Evolutionary conservation across 106 monocot species (phyloP), one percentile per base, ranked within the genome.

Genomic region (Acorus calamus): DNA sequence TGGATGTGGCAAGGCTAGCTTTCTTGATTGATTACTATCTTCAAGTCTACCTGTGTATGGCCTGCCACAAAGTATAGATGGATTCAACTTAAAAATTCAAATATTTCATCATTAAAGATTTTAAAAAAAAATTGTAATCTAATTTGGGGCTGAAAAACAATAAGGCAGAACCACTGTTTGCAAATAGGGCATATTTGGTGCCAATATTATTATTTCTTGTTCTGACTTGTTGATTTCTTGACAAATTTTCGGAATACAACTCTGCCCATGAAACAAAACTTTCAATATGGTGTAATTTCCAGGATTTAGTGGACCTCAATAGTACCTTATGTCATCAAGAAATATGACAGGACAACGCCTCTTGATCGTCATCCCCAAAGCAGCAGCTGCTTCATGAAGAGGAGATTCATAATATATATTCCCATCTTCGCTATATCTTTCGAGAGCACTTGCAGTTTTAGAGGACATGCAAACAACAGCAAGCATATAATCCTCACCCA

Each of bases 401-500:
- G 61, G 68, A 47, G 13, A 69, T 12, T 58, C 43, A 6, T 7
- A 58, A 64, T 66, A 44, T 6, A 73, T 11, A 52, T 62, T 53
- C 52, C 78, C 73, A 55, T 68, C 49, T 5, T 58, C 55, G 9
- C 47, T 43, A 60, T 73, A 60, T 5, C 47, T 55, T 62, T 72
- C 78, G 47, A 78, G 54, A 7, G 55, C 47, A 48, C 7, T 68
- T n/a, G 74, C 74, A 11, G 73, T 42, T n/a, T 73, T 59, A 45
- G 51, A 64, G 7, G 78, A 72, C 48, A 69, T 79, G 68, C 62
- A 79, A 42, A 79, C 72, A 49, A 73, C 50, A 59, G 78, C 67
- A 59, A 79, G 78, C 78, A 79, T 79, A 54, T 68, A 53, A 10
- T 65, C 46, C 65, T 79, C 68, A 52, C 78, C 73, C 42, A 79